phyloP scores from a whole-genome alignment of 2,329 filamentous ascomycete species.

The Coniosporium tulheliwenetii region DNA sequence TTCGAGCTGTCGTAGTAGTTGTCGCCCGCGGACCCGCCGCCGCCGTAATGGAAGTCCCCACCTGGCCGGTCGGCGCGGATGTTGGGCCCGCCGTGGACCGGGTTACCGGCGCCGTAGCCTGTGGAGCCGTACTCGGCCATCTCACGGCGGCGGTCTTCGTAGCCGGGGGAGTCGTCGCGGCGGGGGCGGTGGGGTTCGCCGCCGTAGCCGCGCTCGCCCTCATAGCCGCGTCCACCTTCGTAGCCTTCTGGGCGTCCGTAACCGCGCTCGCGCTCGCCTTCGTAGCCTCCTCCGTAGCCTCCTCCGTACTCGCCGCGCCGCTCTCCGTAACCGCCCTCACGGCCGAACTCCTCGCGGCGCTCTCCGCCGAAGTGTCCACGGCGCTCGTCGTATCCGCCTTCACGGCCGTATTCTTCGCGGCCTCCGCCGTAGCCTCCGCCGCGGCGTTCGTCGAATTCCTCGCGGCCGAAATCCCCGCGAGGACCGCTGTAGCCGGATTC shows the following conservation, averaged over 20 bases:
- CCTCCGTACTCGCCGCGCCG: slow-evolving; percentile 4
- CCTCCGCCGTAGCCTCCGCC: slow-evolving; percentile 4
- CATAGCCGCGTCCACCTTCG: not conserved
- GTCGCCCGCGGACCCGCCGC: slow-evolving; percentile 9
- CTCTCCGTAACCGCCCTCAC: not conserved
- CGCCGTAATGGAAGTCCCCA: slow-evolving; percentile 4
- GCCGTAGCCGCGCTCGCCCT: slow-evolving; percentile 4
- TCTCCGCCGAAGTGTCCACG: slow-evolving; percentile 6
- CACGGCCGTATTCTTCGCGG: slow-evolving; percentile 2
- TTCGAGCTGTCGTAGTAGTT: slow-evolving; percentile 13
- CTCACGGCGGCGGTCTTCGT: slow-evolving; percentile 4
- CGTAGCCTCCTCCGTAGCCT: slow-evolving; percentile 3
- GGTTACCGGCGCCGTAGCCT: slow-evolving; percentile 5
- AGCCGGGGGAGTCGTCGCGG: slow-evolving; percentile 4
- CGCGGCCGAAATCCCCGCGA: slow-evolving; percentile 6
- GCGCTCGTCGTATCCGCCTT: slow-evolving; percentile 4
- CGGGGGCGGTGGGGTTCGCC: slow-evolving; percentile 1
- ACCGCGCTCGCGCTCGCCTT: slow-evolving; percentile 2
- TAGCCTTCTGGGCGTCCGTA: slow-evolving; percentile 4
- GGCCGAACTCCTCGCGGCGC: slow-evolving; percentile 2
- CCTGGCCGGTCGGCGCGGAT: slow-evolving; percentile 1
- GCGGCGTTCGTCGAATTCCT: slow-evolving; percentile 4
- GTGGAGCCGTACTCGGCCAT: slow-evolving; percentile 5
- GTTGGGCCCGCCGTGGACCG: slow-evolving; percentile 2
- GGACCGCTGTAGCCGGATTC: slow-evolving; percentile 1